Evolutionary conservation across 345 rosid species (phyloP).

Genomic region (Boechera divaricarpa): DNA sequence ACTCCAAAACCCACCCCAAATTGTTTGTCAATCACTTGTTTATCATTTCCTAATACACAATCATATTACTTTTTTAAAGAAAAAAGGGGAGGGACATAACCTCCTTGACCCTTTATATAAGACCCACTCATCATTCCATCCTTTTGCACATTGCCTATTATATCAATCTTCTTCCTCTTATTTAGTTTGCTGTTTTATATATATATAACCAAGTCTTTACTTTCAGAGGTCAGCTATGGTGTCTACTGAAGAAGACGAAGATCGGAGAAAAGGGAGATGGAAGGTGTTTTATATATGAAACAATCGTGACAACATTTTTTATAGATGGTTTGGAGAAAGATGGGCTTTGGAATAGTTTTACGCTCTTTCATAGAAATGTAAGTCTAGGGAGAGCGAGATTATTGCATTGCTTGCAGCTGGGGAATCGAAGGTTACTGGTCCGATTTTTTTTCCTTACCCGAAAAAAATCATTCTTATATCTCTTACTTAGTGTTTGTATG

Average conservation of each 20-base stretch:
- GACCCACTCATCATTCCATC: constrained; percentile 45
- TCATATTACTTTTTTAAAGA: constrained; percentile 33
- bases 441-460: constrained; percentile 48
- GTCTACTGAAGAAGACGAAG: constrained; percentile 34
- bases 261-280: constrained; percentile 7
- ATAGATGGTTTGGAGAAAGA: constrained; percentile 23
- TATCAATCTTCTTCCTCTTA: constrained; percentile 8
- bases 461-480: constrained; percentile 43
- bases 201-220: constrained; percentile 24
- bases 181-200: constrained; percentile 14
- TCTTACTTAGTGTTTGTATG: constrained; percentile 25
- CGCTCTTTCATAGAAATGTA: constrained; percentile 46
- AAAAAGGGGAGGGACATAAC: constrained; percentile 30
- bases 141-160: constrained; percentile 37
- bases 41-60: constrained; percentile 41
- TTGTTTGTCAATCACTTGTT: constrained; percentile 36
- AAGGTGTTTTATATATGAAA: constrained; percentile 25
- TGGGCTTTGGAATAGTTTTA: constrained; percentile 46
- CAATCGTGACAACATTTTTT: neutral
- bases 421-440: constrained; percentile 51
- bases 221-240: constrained; percentile 36
- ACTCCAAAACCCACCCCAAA: constrained; percentile 32
- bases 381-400: constrained; percentile 47
- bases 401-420: constrained; percentile 46
- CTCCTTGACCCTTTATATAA: constrained; percentile 47